These are phyloP conservation scores for Aspergillus japonicus DNA, from an alignment of 2,329 filamentous ascomycete genomes.

Conservation along the genomic window DNA sequence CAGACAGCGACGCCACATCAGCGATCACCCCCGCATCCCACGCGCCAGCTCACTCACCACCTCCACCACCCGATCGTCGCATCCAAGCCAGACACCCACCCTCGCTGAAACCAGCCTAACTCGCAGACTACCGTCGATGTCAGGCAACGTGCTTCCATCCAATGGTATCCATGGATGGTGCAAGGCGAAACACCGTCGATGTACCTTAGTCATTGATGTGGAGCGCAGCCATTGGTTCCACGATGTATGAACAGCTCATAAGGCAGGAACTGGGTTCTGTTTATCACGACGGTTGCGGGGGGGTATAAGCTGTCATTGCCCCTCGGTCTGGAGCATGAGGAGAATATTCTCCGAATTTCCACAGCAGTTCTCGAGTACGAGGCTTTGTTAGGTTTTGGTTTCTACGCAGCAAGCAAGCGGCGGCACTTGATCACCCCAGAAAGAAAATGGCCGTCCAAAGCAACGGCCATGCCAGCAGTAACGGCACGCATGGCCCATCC, in stretches of 20 bases:
- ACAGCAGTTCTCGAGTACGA: no score
- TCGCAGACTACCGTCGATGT: not conserved
- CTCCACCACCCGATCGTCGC: no score
- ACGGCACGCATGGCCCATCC: not conserved
- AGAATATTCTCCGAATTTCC: not conserved
- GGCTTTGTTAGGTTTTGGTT: no score
- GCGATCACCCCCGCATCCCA: no score
- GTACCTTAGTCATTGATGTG: conserved; percentile 2
- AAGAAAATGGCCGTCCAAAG: not conserved
- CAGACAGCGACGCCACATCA: no score
- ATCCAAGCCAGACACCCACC: no score
- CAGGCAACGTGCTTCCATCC: not conserved
- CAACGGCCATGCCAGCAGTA: not conserved
- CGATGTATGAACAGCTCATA: conserved; percentile 7
- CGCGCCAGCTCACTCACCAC: not conserved
- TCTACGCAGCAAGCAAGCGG: no score
- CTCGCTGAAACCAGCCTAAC: not conserved
- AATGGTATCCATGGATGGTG: not conserved
- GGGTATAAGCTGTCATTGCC: not conserved
- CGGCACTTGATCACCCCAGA: not conserved
- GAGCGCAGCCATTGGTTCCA: not conserved
- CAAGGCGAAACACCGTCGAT: not conserved
- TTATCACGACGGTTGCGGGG: not conserved
- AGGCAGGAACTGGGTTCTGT: conserved; percentile 1
- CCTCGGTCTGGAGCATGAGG: not conserved